Conservation (phyloP, 345 rosid species). For the Ceriops tagal region DNA sequence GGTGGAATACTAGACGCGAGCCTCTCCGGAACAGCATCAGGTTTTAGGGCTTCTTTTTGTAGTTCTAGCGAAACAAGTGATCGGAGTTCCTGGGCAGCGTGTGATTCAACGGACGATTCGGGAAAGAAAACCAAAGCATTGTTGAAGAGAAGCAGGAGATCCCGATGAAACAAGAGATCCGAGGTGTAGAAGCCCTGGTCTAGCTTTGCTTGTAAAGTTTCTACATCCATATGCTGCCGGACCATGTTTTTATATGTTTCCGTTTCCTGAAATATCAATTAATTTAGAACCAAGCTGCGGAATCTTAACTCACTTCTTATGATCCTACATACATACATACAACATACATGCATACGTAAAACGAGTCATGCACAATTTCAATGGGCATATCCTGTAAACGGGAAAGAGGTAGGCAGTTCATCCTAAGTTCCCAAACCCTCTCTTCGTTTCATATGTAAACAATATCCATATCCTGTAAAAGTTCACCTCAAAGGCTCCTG, state of each 20-base stretch:
- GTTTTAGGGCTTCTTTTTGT: constrained; percentile 27
- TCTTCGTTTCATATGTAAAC: too few species aligned
- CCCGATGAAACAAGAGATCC: constrained; percentile 47
- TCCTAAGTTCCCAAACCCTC: too few species aligned
- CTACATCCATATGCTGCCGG: constrained; percentile 61
- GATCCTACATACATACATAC: too few species aligned
- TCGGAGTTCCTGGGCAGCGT: constrained; percentile 51
- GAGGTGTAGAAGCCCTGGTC: constrained; percentile 46
- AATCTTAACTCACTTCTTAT: too few species aligned
- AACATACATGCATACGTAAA: too few species aligned
- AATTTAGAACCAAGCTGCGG: too few species aligned
- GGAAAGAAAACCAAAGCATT: constrained; percentile 60
- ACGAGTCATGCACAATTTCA: neutral
- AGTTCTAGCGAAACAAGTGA: constrained; percentile 36
- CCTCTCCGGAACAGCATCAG: constrained; percentile 7
- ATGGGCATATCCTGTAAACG: neutral
- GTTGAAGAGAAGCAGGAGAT: constrained; percentile 61
- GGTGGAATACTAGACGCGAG: constrained; percentile 7
- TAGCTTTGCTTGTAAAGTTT: constrained; percentile 44
- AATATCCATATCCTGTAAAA: too few species aligned
- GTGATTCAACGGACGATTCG: constrained; percentile 41
- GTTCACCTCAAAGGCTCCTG: too few species aligned
- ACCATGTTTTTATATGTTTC: constrained; percentile 41
- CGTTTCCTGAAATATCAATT: constrained; percentile 36
- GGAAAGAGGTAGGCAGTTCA: too few species aligned